Evolutionary conservation across 257 asterid genomes (phyloP), one percentile per base, ranked within the genome.

Genomic region (Capsicum baccatum): DNA sequence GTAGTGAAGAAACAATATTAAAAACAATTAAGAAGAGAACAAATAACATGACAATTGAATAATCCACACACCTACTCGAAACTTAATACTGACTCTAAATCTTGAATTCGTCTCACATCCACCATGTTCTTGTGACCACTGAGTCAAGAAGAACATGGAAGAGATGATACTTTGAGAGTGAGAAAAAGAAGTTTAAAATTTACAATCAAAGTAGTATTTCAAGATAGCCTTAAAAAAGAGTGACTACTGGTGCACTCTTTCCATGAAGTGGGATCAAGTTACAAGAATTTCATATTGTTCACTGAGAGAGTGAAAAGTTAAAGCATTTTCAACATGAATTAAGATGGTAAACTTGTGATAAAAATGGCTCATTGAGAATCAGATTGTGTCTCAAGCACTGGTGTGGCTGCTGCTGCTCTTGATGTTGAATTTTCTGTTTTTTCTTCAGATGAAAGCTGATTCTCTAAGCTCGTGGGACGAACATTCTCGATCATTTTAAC

Each of bases 401-500:
- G n/a, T 50, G 87, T 87, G 1, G 88, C 88, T 9, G 89, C 83
- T 17, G 90, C 83, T 17, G 90, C 83, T 17, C 86, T 48, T 70
- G 91, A 86, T 60, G 87, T 37, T 10, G 89, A 74, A 47, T 39
- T 87, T 54, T 86, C 97, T 44, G 88, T 56, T 54, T 54, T 78
- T 8, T 7, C 85, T 26, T 80, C 91, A 50, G 88, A 78, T 6
- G 89, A 66, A 0, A 15, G 57, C 70, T 50, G 79, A 50, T 79
- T 89, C 10, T 57, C 86, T 6, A 60, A 19, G 6, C 78, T 89
- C 4, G 85, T 48, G 54, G 64, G 87, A 44, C 92, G 74, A 6
- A 94, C 87, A 15, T 80, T 86, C 62, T 91, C 95, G 5, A 94
- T 85, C 95, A 92, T 89, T 83, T 86, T 92, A 14, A 91, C 94